Conservation (phyloP, 202 grass and related monocot species). For the Bolboschoenoplectus hybrid region DNA sequence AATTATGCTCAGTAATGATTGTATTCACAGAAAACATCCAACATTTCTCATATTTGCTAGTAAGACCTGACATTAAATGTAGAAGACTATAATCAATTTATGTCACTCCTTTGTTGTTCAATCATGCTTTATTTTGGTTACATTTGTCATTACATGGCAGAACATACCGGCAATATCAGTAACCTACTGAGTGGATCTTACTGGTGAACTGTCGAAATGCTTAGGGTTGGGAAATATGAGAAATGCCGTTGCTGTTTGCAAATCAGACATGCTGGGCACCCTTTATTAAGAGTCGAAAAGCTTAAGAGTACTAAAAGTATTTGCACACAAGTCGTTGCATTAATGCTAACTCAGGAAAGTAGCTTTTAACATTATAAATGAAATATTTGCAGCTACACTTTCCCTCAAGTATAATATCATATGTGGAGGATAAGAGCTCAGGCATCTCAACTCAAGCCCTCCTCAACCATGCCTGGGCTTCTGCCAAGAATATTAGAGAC, state of each 20-base stretch:
- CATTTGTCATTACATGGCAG: neutral
- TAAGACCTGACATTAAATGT: neutral
- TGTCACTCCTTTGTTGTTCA: neutral
- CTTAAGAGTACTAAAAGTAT: neutral
- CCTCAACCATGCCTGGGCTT: slow-evolving; percentile 71
- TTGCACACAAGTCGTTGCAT: neutral
- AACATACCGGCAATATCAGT: neutral
- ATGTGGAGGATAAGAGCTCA: slow-evolving; percentile 78
- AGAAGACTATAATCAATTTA: neutral
- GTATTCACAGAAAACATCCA: neutral
- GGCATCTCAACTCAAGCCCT: slow-evolving; percentile 67
- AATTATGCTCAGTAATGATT: neutral
- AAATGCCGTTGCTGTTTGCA: neutral
- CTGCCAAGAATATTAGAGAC: slow-evolving; percentile 51
- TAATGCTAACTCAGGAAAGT: neutral
- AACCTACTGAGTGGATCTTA: neutral
- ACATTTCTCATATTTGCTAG: neutral
- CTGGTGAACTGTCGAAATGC: neutral
- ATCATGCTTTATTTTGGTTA: neutral
- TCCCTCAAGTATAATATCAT: slow-evolving; percentile 67
- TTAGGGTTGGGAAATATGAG: neutral
- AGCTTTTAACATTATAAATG: slow-evolving; percentile 14
- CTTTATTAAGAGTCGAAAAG: neutral
- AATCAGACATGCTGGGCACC: neutral
- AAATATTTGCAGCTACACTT: slow-evolving; percentile 69